A percentile compares a stretch with the other conserved stretches of the same genome.
phyloP scores from a whole-genome alignment of 2,329 filamentous ascomycete genomes.

The Akanthomyces muscarius region DNA sequence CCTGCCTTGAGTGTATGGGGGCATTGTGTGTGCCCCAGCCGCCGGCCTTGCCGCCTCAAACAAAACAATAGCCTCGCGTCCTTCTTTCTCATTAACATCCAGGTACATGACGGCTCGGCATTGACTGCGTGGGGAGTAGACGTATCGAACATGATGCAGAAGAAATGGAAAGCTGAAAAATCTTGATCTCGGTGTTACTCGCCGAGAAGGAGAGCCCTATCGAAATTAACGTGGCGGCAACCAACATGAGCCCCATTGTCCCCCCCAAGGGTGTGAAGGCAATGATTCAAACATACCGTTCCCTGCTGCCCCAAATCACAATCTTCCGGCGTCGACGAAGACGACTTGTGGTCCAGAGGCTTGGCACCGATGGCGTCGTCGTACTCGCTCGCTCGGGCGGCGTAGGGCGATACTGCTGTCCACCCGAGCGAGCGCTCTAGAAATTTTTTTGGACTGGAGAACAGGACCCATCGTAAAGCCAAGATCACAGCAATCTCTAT shows the following conservation, averaged over 20 bases:
- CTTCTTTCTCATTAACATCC: background rate
- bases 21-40: background rate
- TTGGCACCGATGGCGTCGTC: background rate
- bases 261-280: background rate
- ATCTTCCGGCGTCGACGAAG: background rate
- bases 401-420: no score
- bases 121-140: no score
- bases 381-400: background rate
- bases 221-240: background rate
- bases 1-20: background rate
- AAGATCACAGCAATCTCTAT: conserved; percentile 5
- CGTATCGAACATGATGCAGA: background rate
- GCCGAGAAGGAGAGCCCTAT: background rate
- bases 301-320: background rate
- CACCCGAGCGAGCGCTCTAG: background rate
- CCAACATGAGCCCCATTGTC: background rate
- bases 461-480: background rate
- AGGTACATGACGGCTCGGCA: background rate
- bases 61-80: background rate
- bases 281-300: background rate
- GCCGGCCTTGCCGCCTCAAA: background rate
- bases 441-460: background rate
- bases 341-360: background rate
- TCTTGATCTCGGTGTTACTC: background rate
- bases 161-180: background rate